Evolutionary conservation across 1,284 basidiomycete genomes (phyloP).

Genomic region (Volvariella surrecta): DNA sequence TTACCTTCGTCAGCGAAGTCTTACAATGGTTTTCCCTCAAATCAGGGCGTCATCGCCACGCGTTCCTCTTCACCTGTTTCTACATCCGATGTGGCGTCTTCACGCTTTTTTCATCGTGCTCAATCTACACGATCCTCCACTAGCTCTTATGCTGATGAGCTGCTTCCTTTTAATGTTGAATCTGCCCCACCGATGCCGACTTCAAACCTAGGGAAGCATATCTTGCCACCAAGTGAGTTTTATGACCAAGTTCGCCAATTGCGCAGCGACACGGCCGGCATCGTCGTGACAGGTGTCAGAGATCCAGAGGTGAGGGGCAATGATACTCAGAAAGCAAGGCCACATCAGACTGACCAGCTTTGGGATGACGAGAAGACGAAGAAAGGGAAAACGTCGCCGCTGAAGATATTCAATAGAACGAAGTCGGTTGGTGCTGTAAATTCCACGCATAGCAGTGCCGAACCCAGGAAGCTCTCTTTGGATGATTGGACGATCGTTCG

Average conservation of each 20-base stretch:
- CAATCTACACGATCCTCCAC: slow-evolving; percentile 45
- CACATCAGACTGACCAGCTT: neutral
- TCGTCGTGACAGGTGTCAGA: neutral
- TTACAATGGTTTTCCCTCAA: slow-evolving; percentile 16
- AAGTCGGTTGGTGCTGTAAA: too few species aligned
- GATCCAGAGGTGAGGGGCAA: neutral
- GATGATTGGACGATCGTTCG: slow-evolving; percentile 23
- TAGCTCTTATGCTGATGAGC: slow-evolving; percentile 44
- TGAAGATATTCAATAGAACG: too few species aligned
- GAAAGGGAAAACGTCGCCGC: too few species aligned
- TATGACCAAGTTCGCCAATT: slow-evolving; percentile 17
- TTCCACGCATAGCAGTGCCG: too few species aligned
- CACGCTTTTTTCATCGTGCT: slow-evolving; percentile 37
- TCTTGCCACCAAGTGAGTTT: slow-evolving; percentile 44
- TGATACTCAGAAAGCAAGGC: neutral
- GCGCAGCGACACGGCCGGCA: slow-evolving; percentile 10
- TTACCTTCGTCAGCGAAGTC: slow-evolving; percentile 10
- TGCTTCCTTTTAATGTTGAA: slow-evolving; percentile 1
- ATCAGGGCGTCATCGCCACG: slow-evolving; percentile 34
- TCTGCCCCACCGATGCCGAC: neutral
- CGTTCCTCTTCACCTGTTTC: slow-evolving; percentile 47
- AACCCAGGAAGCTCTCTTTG: too few species aligned
- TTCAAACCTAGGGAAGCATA: slow-evolving; percentile 30
- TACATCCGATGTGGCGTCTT: slow-evolving; percentile 45
- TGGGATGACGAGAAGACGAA: too few species aligned